Percentiles rank a stretch among this genome's conserved stretches.
Conservation (phyloP, 176 grass and related monocot genomes). For the Chloris gayana region DNA sequence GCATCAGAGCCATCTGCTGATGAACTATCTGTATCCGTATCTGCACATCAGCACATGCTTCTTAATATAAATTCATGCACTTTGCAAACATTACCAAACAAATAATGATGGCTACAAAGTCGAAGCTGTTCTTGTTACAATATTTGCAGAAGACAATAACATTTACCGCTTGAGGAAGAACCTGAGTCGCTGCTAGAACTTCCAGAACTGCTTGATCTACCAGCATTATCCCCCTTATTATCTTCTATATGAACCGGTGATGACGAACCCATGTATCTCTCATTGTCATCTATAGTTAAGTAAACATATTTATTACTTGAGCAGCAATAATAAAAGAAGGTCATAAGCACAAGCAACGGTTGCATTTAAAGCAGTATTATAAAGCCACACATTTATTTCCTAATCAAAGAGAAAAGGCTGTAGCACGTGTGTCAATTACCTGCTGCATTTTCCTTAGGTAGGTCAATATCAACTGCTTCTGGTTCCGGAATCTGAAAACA, state of each 20-base stretch:
- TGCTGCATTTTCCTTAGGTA: constrained; percentile 48
- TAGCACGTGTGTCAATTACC: constrained; percentile 34
- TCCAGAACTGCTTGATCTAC: constrained; percentile 79
- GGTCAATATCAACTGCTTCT: constrained; percentile 54
- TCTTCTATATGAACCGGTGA: constrained; percentile 57
- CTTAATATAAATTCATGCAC: constrained; percentile 39
- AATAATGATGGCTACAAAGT: constrained; percentile 5
- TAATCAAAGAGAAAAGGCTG: constrained; percentile 8
- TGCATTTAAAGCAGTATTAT: constrained; percentile 22
- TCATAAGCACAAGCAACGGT: constrained; percentile 1
- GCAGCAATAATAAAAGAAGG: constrained; percentile 14
- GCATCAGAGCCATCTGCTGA: constrained; percentile 81
- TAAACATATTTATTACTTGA: constrained; percentile 33
- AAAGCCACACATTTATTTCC: neutral
- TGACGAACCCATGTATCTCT: constrained; percentile 61
- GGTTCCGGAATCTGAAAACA: constrained; percentile 47
- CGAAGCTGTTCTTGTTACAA: constrained; percentile 17
- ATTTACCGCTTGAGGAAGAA: constrained; percentile 77
- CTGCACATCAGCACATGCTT: constrained; percentile 46
- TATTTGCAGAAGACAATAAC: neutral
- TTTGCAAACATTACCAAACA: constrained; percentile 13
- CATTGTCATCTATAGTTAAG: constrained; percentile 51
- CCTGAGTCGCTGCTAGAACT: constrained; percentile 77
- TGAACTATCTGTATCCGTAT: constrained; percentile 79
- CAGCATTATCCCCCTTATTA: constrained; percentile 50